Base-by-base conservation (phyloP, 129 eudicot species). In the Deinandra increscens region DNA sequence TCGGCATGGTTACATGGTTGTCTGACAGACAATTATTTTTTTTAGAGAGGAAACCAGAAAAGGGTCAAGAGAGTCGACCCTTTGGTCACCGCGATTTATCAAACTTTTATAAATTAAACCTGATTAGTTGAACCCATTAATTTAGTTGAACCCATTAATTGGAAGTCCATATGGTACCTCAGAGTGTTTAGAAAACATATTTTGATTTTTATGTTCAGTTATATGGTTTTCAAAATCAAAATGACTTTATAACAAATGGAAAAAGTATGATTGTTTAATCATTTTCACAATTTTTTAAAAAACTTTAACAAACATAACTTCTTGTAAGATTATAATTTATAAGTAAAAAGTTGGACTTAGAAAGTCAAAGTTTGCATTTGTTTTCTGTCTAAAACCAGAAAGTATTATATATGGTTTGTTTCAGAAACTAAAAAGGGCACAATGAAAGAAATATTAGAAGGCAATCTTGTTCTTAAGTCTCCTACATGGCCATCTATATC, bases 401-500 rank as follows among this genome's bases (percentile, higher is more conserved):
- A 19, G 58, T 50, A 18, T 50, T 26, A 17, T 18, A n/a, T n/a
- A n/a, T n/a, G n/a, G 31, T 31, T 23, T 68, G 76, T 6, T 29
- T 60, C 85, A 92, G 96, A 92, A 80, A 84, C 80, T 9, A 96
- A 92, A 60, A 84, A 81, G 62, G 89, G 76, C 63, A 84, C 88
- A 64, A 86, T 92, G 74, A 78, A 78, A 10, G 84, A 70, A 66
- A 88, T 92, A 41, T 41, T 75, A 64, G 53, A 79, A 36, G 96
- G 98, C 12, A 59, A 79, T 2, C 63, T 88, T 7, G 98, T 86
- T 77, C 83, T 82, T 41, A 58, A 84, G 62, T 69, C 75, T 59
- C 41, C 84, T 53, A 95, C 98, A 5, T 92, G 98, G 98, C 91
- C 91, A 49, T 65, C 91, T 17, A 84, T 92, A 75, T 92, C 98